phyloP scores from a whole-genome alignment of 192 early-diverging fungal genomes.

The Ambispora gerdemannii region DNA sequence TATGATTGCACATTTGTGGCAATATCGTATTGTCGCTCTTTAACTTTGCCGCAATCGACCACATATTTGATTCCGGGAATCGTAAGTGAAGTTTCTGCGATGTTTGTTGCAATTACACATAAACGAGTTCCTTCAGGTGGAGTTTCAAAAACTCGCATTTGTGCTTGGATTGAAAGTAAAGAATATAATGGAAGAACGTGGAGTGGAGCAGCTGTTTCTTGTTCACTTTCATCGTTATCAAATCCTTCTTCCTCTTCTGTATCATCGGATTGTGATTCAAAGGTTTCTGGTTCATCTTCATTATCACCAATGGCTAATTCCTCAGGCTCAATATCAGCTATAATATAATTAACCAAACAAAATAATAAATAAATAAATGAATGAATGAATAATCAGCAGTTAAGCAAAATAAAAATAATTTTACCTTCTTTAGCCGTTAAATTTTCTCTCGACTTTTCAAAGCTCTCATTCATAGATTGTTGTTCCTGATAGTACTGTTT shows the following conservation, averaged over 20 bases:
- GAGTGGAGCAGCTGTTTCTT: conserved; percentile 54
- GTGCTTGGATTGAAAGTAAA: conserved; percentile 83
- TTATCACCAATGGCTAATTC: conserved; percentile 64
- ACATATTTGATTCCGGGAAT: conserved; percentile 99
- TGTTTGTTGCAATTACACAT: conserved; percentile 94
- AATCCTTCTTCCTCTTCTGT: conserved; percentile 34
- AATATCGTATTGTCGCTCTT: conserved; percentile 98
- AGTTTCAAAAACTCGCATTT: conserved; percentile 86
- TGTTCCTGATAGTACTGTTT: conserved; percentile 13
- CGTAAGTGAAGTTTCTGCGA: conserved; percentile 97
- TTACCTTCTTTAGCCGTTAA: conserved; percentile 8
- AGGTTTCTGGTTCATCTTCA: conserved; percentile 63
- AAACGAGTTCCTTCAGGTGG: conserved; percentile 85
- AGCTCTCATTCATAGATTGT: conserved; percentile 7
- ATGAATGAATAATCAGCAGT: no score
- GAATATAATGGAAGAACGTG: conserved; percentile 98
- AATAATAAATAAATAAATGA: neutral
- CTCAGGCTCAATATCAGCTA: conserved; percentile 57
- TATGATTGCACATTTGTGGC: conserved; percentile 93
- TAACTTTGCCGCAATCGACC: conserved; percentile 95
- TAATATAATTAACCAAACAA: neutral
- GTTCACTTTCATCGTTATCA: conserved; percentile 39
- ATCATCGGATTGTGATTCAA: conserved; percentile 47
- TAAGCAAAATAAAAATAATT: conserved; percentile 6
- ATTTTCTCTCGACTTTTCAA: conserved; percentile 7